Base-by-base conservation (phyloP, 1,284 basidiomycete genomes). In the Ganoderma resinaceum region DNA sequence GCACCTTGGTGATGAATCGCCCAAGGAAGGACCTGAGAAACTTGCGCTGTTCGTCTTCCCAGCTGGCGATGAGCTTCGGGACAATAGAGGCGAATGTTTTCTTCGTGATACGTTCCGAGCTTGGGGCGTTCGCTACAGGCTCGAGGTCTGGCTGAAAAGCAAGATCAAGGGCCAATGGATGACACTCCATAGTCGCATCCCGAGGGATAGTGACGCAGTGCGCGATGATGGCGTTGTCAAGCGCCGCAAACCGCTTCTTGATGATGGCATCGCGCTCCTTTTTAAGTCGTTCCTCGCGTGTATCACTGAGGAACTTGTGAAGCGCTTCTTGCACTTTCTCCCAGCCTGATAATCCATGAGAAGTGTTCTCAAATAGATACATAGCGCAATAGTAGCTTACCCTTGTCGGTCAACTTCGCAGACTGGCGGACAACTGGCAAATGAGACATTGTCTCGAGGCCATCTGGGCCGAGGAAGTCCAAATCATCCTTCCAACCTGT, bases 161-260 rank as follows among this genome's bases (percentile, higher is more conserved):
- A 16, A 70, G 46, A 49, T 70, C 69, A 20, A 70, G 55, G 14
- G 29, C 31, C n/a, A 49, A 8, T 6, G 69, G 69, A 8, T 49
- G 61, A 29, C 26, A 57, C 2, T 61, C 66, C 61, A 62, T 67
- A 1, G 31, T 20, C 7, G 58, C 57, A 3, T 61, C 43, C 18
- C 61, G 60, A n/a, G 66, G 69, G 11, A 63, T 37, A 18, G n/a
- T 26, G 14, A 57, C 49, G 58, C 62, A 67, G 53, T 65, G 58
- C 2, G 40, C 40, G 7, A n/a, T 16, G 20, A 70, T 57, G 2
- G 66, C 66, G 2, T 23, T 7, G 5, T 62, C 61, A 9, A 70
- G 64, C 29, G 52, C 61, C 16, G 20, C 37, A 3, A 67, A 63
- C 18, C 66, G 69, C 1, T 35, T 1, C 14, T 42, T 26, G 43